A percentile compares a stretch with the other conserved stretches of the same genome.
Evolutionary conservation across 768 basidiomycete genomes (phyloP).

Genomic region (Phanerochaete sordida): DNA sequence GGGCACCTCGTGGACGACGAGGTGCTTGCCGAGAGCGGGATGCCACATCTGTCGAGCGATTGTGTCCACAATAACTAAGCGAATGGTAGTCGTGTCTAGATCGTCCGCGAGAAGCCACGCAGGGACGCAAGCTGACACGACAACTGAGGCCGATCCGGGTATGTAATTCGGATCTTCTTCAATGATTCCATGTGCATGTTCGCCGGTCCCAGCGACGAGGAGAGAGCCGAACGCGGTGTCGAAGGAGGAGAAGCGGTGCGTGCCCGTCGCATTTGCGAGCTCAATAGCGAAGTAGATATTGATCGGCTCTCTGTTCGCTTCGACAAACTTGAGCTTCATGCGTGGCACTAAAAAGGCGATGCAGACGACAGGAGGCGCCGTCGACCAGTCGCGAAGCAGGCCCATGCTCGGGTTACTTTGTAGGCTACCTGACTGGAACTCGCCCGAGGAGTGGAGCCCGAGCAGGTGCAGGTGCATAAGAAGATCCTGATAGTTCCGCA

Average conservation of each 20-base stretch:
- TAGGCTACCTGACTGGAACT: conserved; percentile 9
- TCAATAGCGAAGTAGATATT: conserved; percentile 25
- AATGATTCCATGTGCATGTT: conserved; percentile 11
- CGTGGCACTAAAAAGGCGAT: conserved; percentile 36
- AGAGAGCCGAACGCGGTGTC: conserved; percentile 20
- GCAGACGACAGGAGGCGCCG: conserved; percentile 34
- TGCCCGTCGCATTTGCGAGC: conserved; percentile 10
- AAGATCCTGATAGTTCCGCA: conserved; percentile 44
- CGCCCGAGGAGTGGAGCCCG: conserved; percentile 31
- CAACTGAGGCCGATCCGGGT: conserved; percentile 12
- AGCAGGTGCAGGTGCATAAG: conserved; percentile 40
- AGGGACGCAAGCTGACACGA: conserved; percentile 25
- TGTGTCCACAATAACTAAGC: background rate
- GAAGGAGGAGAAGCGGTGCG: conserved; percentile 26
- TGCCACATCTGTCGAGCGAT: background rate
- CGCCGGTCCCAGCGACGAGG: conserved; percentile 8
- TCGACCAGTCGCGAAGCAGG: conserved; percentile 18
- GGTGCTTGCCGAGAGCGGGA: background rate
- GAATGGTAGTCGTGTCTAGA: background rate
- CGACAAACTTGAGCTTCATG: conserved; percentile 24
- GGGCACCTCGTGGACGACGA: background rate
- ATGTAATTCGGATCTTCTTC: conserved; percentile 14
- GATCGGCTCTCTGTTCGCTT: conserved; percentile 14
- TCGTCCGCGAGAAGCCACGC: conserved; percentile 20
- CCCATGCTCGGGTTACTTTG: conserved; percentile 5